A percentile compares a stretch with the other conserved stretches of the same genome.
Conservation (phyloP, 495 filamentous ascomycete species). For the Corynascus novoguineensis region DNA sequence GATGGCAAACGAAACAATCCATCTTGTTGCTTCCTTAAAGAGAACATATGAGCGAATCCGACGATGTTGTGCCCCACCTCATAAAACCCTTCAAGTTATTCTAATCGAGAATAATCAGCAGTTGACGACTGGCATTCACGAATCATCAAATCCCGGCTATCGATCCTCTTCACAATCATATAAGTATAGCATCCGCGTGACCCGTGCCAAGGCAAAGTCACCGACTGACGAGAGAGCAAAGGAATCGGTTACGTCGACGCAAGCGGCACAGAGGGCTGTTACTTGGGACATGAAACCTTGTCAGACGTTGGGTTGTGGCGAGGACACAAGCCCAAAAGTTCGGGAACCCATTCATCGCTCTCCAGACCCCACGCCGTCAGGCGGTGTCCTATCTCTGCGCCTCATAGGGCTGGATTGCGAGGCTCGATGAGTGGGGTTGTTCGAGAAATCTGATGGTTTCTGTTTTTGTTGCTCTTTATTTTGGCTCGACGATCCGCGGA, state of each 20-base stretch:
- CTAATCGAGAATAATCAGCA: too few species aligned
- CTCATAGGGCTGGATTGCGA: slow-evolving; percentile 1
- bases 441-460: not conserved
- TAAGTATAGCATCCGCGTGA: not conserved
- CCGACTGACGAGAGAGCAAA: not conserved
- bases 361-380: too few species aligned
- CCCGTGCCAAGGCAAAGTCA: too few species aligned
- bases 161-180: too few species aligned
- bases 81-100: too few species aligned
- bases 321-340: not conserved
- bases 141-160: too few species aligned
- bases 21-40: too few species aligned
- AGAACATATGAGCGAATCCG: too few species aligned
- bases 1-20: too few species aligned
- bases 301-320: not conserved
- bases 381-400: not conserved
- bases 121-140: too few species aligned
- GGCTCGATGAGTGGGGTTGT: not conserved
- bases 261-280: not conserved
- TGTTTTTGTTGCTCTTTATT: not conserved
- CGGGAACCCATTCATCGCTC: not conserved
- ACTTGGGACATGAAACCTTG: not conserved
- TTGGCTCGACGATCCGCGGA: not conserved
- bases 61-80: too few species aligned
- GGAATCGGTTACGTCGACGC: not conserved